These are phyloP conservation scores for Gracilariopsis chorda DNA, from an alignment of 23 red algal genomes.

Conservation along the genomic window DNA sequence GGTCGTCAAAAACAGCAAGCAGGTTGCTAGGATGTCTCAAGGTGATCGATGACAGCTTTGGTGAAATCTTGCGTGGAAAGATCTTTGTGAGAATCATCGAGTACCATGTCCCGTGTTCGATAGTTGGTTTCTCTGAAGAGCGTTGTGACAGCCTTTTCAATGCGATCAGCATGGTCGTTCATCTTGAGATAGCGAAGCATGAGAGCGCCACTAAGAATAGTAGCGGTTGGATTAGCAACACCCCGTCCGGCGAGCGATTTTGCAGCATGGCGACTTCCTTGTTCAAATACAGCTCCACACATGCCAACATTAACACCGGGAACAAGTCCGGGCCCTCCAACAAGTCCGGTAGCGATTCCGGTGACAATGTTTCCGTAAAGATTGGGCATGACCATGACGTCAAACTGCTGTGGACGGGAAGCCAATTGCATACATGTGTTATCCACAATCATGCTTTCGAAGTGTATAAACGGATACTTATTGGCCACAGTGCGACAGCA, in stretches of 20 bases:
- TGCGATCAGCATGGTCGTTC: slow-evolving; percentile 69
- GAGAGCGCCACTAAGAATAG: slow-evolving; percentile 83
- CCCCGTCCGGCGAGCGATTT: slow-evolving; percentile 77
- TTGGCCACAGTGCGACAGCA: slow-evolving; percentile 67
- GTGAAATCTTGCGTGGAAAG: slow-evolving; percentile 79
- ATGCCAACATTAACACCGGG: slow-evolving; percentile 88
- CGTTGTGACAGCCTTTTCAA: slow-evolving; percentile 78
- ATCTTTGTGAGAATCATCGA: slow-evolving; percentile 16
- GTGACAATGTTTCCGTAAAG: slow-evolving; percentile 97
- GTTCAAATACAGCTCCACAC: slow-evolving; percentile 88
- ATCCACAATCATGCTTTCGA: slow-evolving; percentile 91
- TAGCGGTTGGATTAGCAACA: slow-evolving; percentile 91
- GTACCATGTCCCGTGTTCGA: slow-evolving; percentile 72
- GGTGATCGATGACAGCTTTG: slow-evolving; percentile 63
- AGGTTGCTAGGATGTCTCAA: slow-evolving; percentile 2
- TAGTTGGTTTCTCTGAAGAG: slow-evolving; percentile 41
- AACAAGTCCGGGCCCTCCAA: slow-evolving; percentile 90
- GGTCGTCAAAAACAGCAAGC: no score
- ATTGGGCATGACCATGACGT: slow-evolving; percentile 96
- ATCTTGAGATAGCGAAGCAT: slow-evolving; percentile 89
- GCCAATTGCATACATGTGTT: slow-evolving; percentile 94
- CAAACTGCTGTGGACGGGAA: slow-evolving; percentile 90
- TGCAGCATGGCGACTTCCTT: slow-evolving; percentile 85
- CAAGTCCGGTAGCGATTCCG: slow-evolving; percentile 83
- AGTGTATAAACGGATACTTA: slow-evolving; percentile 96